phyloP scores from a whole-genome alignment of 805 yeast species.

The Suhomyces sp. region DNA sequence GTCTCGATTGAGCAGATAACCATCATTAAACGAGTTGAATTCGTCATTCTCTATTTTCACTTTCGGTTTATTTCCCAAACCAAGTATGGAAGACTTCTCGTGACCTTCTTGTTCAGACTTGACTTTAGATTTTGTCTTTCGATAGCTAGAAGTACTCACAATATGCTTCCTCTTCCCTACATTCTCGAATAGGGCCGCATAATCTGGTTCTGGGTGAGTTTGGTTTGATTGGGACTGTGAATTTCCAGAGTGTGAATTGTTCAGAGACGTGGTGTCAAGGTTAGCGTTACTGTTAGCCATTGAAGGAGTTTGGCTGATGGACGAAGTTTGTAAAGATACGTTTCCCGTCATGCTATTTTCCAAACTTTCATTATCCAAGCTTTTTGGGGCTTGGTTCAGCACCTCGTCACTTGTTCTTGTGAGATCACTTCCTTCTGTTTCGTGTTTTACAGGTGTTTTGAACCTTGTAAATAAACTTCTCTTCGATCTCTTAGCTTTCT shows the following conservation, averaged over 20 bases:
- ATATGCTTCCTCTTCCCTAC: constrained; percentile 40
- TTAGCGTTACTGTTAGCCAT: constrained; percentile 7
- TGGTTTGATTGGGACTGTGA: background rate
- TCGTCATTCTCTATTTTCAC: constrained; percentile 1
- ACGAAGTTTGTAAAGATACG: constrained; percentile 11
- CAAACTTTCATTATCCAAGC: constrained; percentile 7
- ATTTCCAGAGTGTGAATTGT: constrained; percentile 11
- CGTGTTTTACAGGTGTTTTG: constrained; percentile 17
- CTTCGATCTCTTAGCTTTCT: constrained; percentile 32
- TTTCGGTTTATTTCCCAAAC: background rate
- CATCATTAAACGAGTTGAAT: background rate
- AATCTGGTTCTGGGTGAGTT: constrained; percentile 31
- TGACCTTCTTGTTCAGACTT: constrained; percentile 16
- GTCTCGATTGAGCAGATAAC: background rate
- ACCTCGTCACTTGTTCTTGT: constrained; percentile 3
- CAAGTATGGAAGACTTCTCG: constrained; percentile 4
- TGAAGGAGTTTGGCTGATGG: constrained; percentile 22
- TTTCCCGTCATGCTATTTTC: constrained; percentile 7
- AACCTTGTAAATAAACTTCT: constrained; percentile 40
- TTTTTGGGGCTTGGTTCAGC: background rate
- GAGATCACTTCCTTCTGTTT: constrained; percentile 7
- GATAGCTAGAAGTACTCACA: constrained; percentile 18
- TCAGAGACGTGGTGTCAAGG: constrained; percentile 16
- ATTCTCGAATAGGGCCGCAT: constrained; percentile 42
- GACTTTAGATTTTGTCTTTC: constrained; percentile 22